These are phyloP conservation scores for Bonia amplexicaulis DNA, from an alignment of 176 grass and related monocot genomes.

Conservation along the genomic window DNA sequence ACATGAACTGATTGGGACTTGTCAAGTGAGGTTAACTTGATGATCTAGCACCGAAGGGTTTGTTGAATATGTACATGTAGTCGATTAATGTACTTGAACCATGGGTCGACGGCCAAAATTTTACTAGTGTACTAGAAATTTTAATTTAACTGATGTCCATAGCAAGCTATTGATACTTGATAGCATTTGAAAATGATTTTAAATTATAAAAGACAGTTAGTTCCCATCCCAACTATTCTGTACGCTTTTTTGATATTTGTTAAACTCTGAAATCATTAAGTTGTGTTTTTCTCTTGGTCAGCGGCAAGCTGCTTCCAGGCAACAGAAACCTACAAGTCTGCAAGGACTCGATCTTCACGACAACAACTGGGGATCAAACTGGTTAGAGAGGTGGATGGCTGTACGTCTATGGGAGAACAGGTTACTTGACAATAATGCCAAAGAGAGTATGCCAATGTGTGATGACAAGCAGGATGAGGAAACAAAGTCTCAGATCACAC, in stretches of 20 bases:
- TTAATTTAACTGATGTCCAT: neutral
- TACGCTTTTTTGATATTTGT: neutral
- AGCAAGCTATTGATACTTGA: neutral
- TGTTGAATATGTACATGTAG: constrained; percentile 18
- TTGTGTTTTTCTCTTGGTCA: constrained; percentile 36
- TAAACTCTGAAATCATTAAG: constrained; percentile 11
- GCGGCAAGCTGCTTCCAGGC: constrained; percentile 88
- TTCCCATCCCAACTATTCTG: neutral
- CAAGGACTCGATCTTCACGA: constrained; percentile 55
- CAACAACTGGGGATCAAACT: constrained; percentile 92
- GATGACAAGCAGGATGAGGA: constrained; percentile 50
- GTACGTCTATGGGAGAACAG: constrained; percentile 95
- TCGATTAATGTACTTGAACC: neutral
- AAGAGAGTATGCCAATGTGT: constrained; percentile 42
- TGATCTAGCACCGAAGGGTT: neutral
- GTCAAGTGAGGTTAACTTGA: constrained; percentile 4
- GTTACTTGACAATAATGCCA: constrained; percentile 64
- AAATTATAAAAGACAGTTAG: neutral
- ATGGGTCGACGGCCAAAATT: neutral
- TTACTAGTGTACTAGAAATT: neutral
- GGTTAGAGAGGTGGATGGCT: constrained; percentile 98
- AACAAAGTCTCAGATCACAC: constrained; percentile 42
- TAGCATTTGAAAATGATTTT: constrained; percentile 14
- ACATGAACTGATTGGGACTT: constrained; percentile 1
- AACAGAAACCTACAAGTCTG: constrained; percentile 37